These are phyloP conservation scores for Pestalotiopsis sp. DNA, from an alignment of 2,329 filamentous ascomycete genomes.

Conservation along the genomic window DNA sequence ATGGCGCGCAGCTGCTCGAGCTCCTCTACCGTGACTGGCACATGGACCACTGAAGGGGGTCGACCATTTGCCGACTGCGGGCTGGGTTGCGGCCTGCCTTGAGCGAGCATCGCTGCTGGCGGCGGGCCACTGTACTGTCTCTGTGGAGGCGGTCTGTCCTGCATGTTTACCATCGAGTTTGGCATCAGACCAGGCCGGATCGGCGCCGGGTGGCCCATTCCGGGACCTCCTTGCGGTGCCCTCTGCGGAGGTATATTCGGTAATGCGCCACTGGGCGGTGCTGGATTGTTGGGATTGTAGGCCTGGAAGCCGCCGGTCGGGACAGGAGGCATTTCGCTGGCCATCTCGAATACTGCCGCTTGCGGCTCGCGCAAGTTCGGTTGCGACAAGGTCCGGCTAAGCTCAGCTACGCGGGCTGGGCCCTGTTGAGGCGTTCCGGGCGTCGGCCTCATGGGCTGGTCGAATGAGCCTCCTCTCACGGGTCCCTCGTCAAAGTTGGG, in stretches of 20 bases:
- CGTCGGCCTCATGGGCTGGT: constrained; percentile 47
- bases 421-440: constrained; percentile 46
- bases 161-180: constrained; percentile 58
- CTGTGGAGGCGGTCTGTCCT: constrained; percentile 60
- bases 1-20: constrained; percentile 73
- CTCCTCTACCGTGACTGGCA: constrained; percentile 76
- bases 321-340: constrained; percentile 60
- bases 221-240: constrained; percentile 31
- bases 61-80: constrained; percentile 33
- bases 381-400: constrained; percentile 68
- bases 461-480: constrained; percentile 45
- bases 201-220: constrained; percentile 62
- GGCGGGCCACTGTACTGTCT: constrained; percentile 55
- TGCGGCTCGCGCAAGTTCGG: constrained; percentile 67
- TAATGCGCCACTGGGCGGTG: constrained; percentile 23
- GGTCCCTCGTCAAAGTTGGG: constrained; percentile 48
- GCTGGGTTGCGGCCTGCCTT: constrained; percentile 41
- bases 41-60: constrained; percentile 34
- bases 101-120: constrained; percentile 30
- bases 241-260: constrained; percentile 29
- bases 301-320: constrained; percentile 43
- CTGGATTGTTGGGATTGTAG: constrained; percentile 28
- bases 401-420: constrained; percentile 53
- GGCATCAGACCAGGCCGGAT: constrained; percentile 65
- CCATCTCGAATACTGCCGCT: constrained; percentile 75